phyloP scores from a whole-genome alignment of 2,329 filamentous ascomycete species.

The Claviceps spartinae region DNA sequence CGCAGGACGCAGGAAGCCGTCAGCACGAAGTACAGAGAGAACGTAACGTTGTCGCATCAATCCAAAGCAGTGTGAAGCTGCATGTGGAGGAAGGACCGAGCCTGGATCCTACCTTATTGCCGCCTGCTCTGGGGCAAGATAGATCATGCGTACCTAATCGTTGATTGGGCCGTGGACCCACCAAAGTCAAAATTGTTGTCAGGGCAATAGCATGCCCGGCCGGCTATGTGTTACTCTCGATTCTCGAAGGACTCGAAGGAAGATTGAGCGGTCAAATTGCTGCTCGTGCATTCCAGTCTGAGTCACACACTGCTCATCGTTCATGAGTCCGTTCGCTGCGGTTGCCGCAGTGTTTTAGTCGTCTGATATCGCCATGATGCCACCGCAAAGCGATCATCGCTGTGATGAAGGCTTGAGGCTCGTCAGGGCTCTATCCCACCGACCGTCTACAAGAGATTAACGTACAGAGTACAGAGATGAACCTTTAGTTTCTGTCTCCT shows the following conservation, averaged over 20 bases:
- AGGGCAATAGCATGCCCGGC: conserved; percentile 14
- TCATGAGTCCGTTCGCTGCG: not conserved
- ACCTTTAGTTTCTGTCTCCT: too few species aligned
- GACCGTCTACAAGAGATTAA: too few species aligned
- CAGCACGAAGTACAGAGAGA: not conserved
- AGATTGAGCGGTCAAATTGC: too few species aligned
- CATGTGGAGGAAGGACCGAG: conserved; percentile 1
- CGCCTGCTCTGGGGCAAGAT: not conserved
- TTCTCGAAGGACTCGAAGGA: too few species aligned
- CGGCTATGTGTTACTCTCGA: not conserved
- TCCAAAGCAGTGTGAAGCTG: not conserved
- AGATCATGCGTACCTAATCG: conserved; percentile 2
- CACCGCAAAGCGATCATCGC: not conserved
- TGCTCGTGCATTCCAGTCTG: too few species aligned
- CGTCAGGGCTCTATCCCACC: too few species aligned
- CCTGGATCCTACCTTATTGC: not conserved
- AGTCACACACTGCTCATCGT: too few species aligned
- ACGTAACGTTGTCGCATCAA: not conserved
- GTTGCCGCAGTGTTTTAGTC: not conserved
- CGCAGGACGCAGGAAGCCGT: not conserved
- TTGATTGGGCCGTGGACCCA: conserved; percentile 4
- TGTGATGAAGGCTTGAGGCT: too few species aligned
- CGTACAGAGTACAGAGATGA: too few species aligned
- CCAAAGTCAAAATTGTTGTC: conserved; percentile 21
- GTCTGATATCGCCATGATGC: not conserved